Conservation (phyloP, 2,329 filamentous ascomycete species). For the Didymella pomorum region DNA sequence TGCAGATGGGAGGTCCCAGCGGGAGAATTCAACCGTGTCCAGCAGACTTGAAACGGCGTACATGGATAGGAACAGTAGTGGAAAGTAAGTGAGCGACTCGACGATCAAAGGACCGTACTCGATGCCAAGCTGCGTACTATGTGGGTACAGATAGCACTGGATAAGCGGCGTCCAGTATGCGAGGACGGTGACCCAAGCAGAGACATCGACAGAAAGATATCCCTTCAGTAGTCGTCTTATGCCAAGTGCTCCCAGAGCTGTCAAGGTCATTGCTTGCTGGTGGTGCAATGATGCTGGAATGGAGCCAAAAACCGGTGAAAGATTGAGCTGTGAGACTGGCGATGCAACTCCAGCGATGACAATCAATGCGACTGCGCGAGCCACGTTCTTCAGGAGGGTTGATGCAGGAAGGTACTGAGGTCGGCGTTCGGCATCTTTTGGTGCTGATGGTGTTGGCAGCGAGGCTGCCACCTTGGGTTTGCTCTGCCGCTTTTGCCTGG, state of each 20-base stretch:
- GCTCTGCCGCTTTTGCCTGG: slow-evolving; percentile 44
- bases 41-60: slow-evolving; percentile 60
- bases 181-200: slow-evolving; percentile 71
- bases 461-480: slow-evolving; percentile 41
- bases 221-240: slow-evolving; percentile 65
- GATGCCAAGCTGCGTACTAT: slow-evolving; percentile 72
- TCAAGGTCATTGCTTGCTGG: slow-evolving; percentile 68
- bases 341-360: slow-evolving; percentile 69
- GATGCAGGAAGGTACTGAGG: slow-evolving; percentile 34
- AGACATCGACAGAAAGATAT: slow-evolving; percentile 59
- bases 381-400: slow-evolving; percentile 42
- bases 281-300: slow-evolving; percentile 81
- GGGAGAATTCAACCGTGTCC: slow-evolving; percentile 66
- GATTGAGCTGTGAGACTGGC: slow-evolving; percentile 74
- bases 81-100: slow-evolving; percentile 74
- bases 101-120: slow-evolving; percentile 77
- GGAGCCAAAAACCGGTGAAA: slow-evolving; percentile 88
- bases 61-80: slow-evolving; percentile 52
- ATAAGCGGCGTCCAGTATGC: slow-evolving; percentile 77
- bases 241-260: slow-evolving; percentile 76
- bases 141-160: slow-evolving; percentile 74
- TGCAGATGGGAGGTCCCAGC: slow-evolving; percentile 63
- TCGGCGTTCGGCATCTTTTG: slow-evolving; percentile 34
- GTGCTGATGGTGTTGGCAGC: slow-evolving; percentile 7
- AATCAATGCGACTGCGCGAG: slow-evolving; percentile 55